These are phyloP conservation scores for Eucalyptus sp. DNA, from an alignment of 345 rosid species.

Conservation along the genomic window DNA sequence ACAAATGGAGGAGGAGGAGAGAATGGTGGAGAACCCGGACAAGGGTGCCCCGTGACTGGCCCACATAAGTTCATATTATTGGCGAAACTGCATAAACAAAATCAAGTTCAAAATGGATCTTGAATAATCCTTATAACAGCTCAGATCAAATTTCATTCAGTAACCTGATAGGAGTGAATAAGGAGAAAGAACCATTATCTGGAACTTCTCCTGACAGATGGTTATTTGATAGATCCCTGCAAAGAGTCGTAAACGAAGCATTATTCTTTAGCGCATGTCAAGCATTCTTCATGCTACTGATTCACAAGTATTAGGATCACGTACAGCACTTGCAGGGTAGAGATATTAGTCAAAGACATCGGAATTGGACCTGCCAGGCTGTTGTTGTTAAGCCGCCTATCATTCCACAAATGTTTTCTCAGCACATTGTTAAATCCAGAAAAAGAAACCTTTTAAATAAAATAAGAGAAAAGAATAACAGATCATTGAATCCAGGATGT, in stretches of 20 bases:
- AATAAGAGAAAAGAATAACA: not conserved
- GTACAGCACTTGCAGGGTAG: conserved; percentile 92
- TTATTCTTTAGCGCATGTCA: not conserved
- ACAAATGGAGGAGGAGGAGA: conserved; percentile 99
- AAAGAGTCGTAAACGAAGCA: not conserved
- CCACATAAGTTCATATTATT: conserved; percentile 92
- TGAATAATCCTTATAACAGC: not conserved
- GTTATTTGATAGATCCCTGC: conserved; percentile 95
- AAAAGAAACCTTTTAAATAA: not conserved
- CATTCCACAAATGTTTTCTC: conserved; percentile 28
- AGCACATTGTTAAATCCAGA: not conserved
- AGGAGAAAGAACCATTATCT: conserved; percentile 96
- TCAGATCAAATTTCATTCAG: not conserved
- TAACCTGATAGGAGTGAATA: conserved; percentile 97
- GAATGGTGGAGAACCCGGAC: conserved; percentile 99
- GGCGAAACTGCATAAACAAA: conserved; percentile 67
- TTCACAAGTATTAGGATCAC: conserved; percentile 5
- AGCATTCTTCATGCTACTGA: not conserved
- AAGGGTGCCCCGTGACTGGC: conserved; percentile 86
- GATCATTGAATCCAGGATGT: not conserved
- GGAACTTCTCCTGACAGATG: conserved; percentile 89
- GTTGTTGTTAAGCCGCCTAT: conserved; percentile 97
- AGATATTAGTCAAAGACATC: conserved; percentile 75
- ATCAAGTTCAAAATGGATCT: not conserved
- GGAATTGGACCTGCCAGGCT: conserved; percentile 79